Conservation (phyloP, 164 flowering plant species). For the Magnolia officinalis region DNA sequence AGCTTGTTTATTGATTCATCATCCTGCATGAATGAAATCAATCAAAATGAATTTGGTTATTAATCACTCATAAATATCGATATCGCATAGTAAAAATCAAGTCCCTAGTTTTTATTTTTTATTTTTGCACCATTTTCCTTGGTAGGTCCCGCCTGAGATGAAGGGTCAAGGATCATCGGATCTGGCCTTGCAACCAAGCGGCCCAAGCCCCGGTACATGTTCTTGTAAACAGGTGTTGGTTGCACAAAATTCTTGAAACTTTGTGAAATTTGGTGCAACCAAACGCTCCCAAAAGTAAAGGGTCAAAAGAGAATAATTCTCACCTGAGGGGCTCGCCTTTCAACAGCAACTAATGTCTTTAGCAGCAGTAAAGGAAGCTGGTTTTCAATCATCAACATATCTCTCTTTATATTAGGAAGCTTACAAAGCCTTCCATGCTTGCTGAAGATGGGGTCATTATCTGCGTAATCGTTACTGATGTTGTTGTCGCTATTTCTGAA, state of each 20-base stretch:
- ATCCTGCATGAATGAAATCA: neutral
- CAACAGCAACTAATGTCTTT: slow-evolving; percentile 28
- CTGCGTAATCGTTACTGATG: slow-evolving; percentile 29
- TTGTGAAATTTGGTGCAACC: no score
- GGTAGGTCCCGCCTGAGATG: neutral
- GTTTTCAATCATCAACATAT: slow-evolving; percentile 64
- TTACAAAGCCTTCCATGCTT: slow-evolving; percentile 41
- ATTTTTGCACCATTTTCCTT: neutral
- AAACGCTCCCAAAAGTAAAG: no score
- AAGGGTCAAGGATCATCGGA: neutral
- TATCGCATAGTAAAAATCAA: neutral
- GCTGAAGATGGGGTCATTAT: slow-evolving; percentile 60
- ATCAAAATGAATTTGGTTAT: neutral
- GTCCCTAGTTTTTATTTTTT: neutral
- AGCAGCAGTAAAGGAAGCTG: slow-evolving; percentile 54
- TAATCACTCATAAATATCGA: neutral
- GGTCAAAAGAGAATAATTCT: neutral
- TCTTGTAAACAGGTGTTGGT: neutral
- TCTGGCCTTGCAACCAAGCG: neutral
- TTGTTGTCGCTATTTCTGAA: slow-evolving; percentile 16
- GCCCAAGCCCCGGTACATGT: neutral
- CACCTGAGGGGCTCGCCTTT: slow-evolving; percentile 20
- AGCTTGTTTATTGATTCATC: slow-evolving; percentile 21
- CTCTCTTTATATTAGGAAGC: slow-evolving; percentile 47
- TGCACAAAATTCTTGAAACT: no score